Base-by-base conservation (phyloP, 805 yeast species). In the Millerago galiae region DNA sequence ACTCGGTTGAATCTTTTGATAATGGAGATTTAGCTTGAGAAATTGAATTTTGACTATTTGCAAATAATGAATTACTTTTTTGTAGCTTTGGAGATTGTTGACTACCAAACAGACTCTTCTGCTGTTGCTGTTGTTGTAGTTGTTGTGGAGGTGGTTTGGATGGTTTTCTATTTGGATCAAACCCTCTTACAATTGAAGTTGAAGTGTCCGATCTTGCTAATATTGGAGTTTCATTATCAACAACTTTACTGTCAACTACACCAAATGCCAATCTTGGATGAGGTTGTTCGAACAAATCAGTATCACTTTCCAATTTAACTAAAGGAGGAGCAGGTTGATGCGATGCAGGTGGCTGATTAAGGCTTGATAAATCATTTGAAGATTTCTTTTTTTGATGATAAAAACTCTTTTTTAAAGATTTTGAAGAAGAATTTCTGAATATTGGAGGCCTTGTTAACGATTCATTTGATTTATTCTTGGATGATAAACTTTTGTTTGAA, bases 181-280 rank as follows among this genome's bases (percentile, higher is more conserved):
- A 58, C 1, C 62, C 62, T 40, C 61, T 48, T 8, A 58, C 44
- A 8, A 58, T 48, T 0, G 61, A 56, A 3, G 61, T 58, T 4
- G 55, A 54, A 3, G 60, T 56, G 8, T 55, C 60, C 0, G 51
- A 32, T 38, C 61, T 52, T 15, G 37, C 40, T 34, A 55, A 44
- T 2, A 35, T 8, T n/a, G 58, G 54, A 8, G 40, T 39, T 13
- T 38, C 16, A 13, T 33, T 12, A 9, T 36, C 34, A 3, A 37
- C 28, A 6, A 35, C 21, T 15, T 37, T 30, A 14, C 42, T 35
- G 38, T 51, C 49, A 17, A 34, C 24, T n/a, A 54, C 45, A 10
- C 60, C 61, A 51, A 58, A 56, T 1, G 62, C 59, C 41, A 51
- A 53, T 34, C 53, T 46, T 33, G 62, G 62, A 16, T 58, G 45